Evolutionary conservation across 2,329 filamentous ascomycete genomes (phyloP), one percentile per base, ranked within the genome.

Genomic region (Aspergillus quadrilineatus): DNA sequence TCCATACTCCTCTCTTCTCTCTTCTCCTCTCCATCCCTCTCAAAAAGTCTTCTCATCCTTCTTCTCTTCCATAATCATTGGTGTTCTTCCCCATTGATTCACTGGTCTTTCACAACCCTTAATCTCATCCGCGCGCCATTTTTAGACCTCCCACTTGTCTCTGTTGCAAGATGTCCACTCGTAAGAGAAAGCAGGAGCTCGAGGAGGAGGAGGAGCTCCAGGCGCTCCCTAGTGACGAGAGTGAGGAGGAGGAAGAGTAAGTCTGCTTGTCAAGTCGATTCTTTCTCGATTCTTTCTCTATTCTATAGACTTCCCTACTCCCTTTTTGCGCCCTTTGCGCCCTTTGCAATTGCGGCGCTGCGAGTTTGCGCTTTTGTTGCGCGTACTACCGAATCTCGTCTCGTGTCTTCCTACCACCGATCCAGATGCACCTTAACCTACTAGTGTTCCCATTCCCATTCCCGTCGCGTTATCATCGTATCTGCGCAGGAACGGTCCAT

Each of bases 221-320:
- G 56, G 74, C 75, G 34, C 73, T 80, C 39, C 78, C 78, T 52
- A 80, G 79, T 9, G 77, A 79, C 44, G 78, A 79, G 45, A 77
- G 78, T 32, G 77, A 78, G 58, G 79, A 79, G 56, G 78, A 80
- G 71, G 78, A 80, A 65, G 78, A 80, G 76, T 78, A 69, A 73
- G 73, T n/a, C 29, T 22, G 22, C 22, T 37, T 37, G 34, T 14
- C 34, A 37, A 5, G 12, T 14, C 12, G 9, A 37, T 46, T 51
- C 6, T 37, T 34, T 26, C 30, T 14, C 12, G 9, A 37, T 46
- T 51, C 6, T 37, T 34, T 26, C 30, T 39, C 14, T 22, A 10
- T 45, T 22, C 22, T 22, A 22, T 22, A 22, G 22, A 22, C 22
- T 9, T 14, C 22, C 28, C 49, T 45, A 4, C 22, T 12, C 29